Evolutionary conservation across 208 protist genomes (phyloP), one percentile per base, ranked within the genome.

Genomic region (Plasmodiophora brassicae): DNA sequence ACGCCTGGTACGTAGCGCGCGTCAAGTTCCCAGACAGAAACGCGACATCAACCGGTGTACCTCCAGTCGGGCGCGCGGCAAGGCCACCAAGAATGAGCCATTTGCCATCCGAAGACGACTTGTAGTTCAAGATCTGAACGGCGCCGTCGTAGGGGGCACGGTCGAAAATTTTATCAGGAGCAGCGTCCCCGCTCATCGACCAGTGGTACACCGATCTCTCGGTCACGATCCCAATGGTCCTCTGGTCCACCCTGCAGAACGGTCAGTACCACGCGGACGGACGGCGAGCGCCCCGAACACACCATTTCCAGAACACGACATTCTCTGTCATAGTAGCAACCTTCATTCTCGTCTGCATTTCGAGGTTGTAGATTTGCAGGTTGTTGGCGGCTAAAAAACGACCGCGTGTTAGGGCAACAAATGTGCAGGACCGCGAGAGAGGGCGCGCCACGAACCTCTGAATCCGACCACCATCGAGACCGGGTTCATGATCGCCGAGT

Each of bases 281-380:
- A n/a, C n/a, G n/a, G n/a, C n/a, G n/a, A n/a, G n/a, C n/a, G n/a
- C n/a, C n/a, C n/a, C n/a, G n/a, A n/a, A 45, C 28, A 71, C 35
- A 89, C 88, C 98, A 99, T 88, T 94, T 95, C 98, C 97, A 99
- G 92, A 96, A 99, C 8, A 96, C 93, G 0, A 99, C 94, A 72
- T 95, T 93, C 86, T 99, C 97, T 43, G 90, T 71, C 89, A 99
- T 25, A 93, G 89, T 71, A 91, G 89, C 46, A 94, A 95, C 93
- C 44, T 99, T 99, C 71, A 99, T 93, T 78, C 97, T 96, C n/a
- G 93, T 92, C 84, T 96, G 96, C 88, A 97, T 94, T 38, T 99
- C 97, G 85, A 99, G 92, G 91, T 99, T 97, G 91, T 99, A 99
- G 88, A 99, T 96, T 93, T 99, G 98, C n/a, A 99, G 85, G 87